Percentiles rank a stretch among this genome's conserved stretches.
Evolutionary conservation across 2,329 filamentous ascomycete species (phyloP).

Genomic region (Chalara sp.): DNA sequence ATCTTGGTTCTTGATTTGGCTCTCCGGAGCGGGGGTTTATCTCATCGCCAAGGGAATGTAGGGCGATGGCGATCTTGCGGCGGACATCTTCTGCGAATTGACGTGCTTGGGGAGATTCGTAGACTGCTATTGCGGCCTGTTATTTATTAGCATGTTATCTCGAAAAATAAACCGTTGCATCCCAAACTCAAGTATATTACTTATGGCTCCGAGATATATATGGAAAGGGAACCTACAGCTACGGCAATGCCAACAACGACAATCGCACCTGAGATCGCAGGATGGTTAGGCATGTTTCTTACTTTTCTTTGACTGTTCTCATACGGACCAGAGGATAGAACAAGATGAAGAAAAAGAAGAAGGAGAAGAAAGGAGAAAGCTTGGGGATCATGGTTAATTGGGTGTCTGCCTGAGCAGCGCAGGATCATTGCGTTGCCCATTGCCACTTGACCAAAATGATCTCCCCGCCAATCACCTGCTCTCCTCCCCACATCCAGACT

Average conservation of each 20-base stretch:
- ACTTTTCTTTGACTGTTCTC: slow-evolving; percentile 3
- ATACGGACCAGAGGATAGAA: neutral
- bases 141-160: slow-evolving; percentile 6
- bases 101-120: slow-evolving; percentile 57
- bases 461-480: neutral
- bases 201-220: no score
- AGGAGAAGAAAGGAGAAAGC: neutral
- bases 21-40: slow-evolving; percentile 30
- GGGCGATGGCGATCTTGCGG: slow-evolving; percentile 51
- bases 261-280: slow-evolving; percentile 26
- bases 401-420: neutral
- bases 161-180: no score
- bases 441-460: slow-evolving; percentile 3
- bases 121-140: slow-evolving; percentile 36
- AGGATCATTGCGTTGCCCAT: slow-evolving; percentile 5
- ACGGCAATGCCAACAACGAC: slow-evolving; percentile 26
- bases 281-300: slow-evolving; percentile 26
- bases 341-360: slow-evolving; percentile 1
- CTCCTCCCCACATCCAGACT: neutral
- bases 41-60: slow-evolving; percentile 52
- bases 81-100: slow-evolving; percentile 55
- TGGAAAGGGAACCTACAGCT: slow-evolving; percentile 19
- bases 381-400: neutral
- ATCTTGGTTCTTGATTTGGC: slow-evolving; percentile 39
- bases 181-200: no score